phyloP scores from a whole-genome alignment of 148 eudicot genomes.

The Spergularia bocconei region DNA sequence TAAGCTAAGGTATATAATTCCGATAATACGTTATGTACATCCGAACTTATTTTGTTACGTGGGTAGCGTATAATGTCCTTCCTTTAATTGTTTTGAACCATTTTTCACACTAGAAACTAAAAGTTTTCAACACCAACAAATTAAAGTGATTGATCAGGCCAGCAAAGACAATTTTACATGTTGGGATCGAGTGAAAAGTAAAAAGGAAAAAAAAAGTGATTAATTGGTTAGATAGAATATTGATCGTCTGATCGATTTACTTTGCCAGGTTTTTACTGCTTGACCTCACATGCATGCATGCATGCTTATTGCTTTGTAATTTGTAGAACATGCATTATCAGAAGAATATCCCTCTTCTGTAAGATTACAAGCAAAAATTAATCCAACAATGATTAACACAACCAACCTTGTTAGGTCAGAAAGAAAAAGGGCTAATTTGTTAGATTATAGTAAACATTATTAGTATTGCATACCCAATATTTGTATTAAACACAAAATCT shows the following conservation, averaged over 20 bases:
- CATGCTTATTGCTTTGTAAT: background rate
- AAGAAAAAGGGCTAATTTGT: conserved; percentile 22
- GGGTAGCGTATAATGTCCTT: too few species aligned
- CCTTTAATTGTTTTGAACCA: too few species aligned
- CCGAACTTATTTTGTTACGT: too few species aligned
- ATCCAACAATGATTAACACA: background rate
- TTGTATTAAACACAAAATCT: too few species aligned
- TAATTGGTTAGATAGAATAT: background rate
- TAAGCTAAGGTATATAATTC: background rate
- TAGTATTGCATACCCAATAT: too few species aligned
- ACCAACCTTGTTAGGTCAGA: conserved; percentile 5
- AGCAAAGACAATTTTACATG: conserved; percentile 27
- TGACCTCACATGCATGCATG: conserved; percentile 16
- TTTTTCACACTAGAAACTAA: background rate
- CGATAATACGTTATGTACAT: too few species aligned
- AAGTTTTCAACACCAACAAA: background rate
- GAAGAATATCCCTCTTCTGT: background rate
- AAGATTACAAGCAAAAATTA: background rate
- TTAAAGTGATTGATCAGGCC: conserved; percentile 9
- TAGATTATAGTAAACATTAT: conserved; percentile 8
- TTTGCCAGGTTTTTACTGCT: conserved; percentile 16
- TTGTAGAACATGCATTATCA: background rate
- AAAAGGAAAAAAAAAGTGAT: background rate
- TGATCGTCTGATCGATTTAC: conserved; percentile 16
- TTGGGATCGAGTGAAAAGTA: conserved; percentile 29